phyloP scores from a whole-genome alignment of 2,329 filamentous ascomycete genomes.

The Aspergillus sp. region DNA sequence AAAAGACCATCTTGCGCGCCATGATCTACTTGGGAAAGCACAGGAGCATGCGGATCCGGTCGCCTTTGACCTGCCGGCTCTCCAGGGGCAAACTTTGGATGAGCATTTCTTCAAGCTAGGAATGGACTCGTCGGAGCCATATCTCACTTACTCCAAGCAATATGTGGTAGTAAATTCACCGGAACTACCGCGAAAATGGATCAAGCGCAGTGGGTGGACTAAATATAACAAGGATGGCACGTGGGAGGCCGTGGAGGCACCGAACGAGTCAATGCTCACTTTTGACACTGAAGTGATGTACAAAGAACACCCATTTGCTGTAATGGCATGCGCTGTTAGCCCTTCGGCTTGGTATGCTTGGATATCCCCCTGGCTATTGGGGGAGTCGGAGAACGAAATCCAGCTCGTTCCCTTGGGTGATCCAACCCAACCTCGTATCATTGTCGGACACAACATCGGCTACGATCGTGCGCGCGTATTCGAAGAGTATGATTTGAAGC shows the following conservation, averaged over 20 bases:
- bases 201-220: conserved; percentile 82
- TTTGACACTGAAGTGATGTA: conserved; percentile 98
- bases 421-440: conserved; percentile 67
- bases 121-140: conserved; percentile 82
- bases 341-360: conserved; percentile 94
- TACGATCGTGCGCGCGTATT: conserved; percentile 86
- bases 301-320: conserved; percentile 86
- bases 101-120: conserved; percentile 93
- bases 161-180: conserved; percentile 65
- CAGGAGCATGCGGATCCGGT: conserved; percentile 74
- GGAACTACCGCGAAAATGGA: conserved; percentile 70
- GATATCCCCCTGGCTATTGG: conserved; percentile 92
- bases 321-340: conserved; percentile 94
- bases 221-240: conserved; percentile 78
- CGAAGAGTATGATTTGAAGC: conserved; percentile 84
- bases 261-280: conserved; percentile 77
- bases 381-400: conserved; percentile 71
- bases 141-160: conserved; percentile 69
- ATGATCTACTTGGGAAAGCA: conserved; percentile 88
- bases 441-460: conserved; percentile 93
- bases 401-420: conserved; percentile 89
- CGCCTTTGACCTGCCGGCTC: conserved; percentile 76
- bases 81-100: conserved; percentile 80
- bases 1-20: conserved; percentile 75
- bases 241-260: conserved; percentile 70